Evolutionary conservation across 768 basidiomycete genomes (phyloP).

Genomic region (Boletus sensibilis): DNA sequence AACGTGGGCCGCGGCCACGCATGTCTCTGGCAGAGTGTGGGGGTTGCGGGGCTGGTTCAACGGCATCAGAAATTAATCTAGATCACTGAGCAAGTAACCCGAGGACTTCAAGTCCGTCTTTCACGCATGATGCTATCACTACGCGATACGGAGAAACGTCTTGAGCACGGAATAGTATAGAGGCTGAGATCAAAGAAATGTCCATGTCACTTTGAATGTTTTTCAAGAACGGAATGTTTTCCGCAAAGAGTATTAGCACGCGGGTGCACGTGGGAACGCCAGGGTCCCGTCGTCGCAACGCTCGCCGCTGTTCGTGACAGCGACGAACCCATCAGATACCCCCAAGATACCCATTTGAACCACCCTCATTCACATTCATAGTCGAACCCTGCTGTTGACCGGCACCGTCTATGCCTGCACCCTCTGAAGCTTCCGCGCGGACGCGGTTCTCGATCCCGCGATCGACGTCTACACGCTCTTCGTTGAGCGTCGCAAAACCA

Average conservation of each 20-base stretch:
- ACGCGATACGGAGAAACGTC: no score
- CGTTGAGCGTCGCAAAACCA: constrained; percentile 47
- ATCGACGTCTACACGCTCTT: constrained; percentile 42
- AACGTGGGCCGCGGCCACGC: not conserved
- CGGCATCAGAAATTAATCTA: not conserved
- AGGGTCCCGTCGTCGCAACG: constrained; percentile 8
- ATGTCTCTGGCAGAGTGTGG: no score
- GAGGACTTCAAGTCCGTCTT: not conserved
- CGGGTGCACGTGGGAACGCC: constrained; percentile 21
- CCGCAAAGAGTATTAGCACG: not conserved
- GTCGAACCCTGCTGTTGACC: not conserved
- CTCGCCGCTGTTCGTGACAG: constrained; percentile 18
- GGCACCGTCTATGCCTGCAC: constrained; percentile 30
- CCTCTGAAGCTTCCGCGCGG: constrained; percentile 57
- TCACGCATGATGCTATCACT: not conserved
- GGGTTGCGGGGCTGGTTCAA: no score
- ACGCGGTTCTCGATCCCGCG: constrained; percentile 39
- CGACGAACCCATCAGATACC: constrained; percentile 18
- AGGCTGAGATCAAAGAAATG: not conserved
- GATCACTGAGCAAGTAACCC: not conserved
- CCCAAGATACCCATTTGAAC: constrained; percentile 18
- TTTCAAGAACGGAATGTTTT: not conserved
- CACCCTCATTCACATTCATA: not conserved
- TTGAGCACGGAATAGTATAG: not conserved
- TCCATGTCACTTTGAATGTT: no score